These are phyloP conservation scores for Auricularia cornea DNA, from an alignment of 768 basidiomycete genomes.

Conservation along the genomic window DNA sequence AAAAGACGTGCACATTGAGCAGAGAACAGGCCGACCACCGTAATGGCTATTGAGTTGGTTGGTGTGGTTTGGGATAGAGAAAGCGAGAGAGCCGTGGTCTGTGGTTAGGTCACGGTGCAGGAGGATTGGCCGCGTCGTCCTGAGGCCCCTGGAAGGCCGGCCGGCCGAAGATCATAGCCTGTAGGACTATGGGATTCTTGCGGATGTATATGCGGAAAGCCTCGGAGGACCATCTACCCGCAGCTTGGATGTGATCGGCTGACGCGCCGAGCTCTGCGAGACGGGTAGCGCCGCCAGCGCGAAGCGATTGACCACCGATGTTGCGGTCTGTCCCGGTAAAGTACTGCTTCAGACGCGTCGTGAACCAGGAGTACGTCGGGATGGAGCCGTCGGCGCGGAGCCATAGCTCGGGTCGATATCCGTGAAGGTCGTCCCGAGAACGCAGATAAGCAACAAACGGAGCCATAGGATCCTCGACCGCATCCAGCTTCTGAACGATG, in stretches of 20 bases:
- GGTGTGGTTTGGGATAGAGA: no score
- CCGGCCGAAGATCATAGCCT: neutral
- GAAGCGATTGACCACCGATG: constrained; percentile 3
- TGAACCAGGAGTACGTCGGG: constrained; percentile 3
- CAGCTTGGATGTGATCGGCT: constrained; percentile 1
- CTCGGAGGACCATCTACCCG: constrained; percentile 5
- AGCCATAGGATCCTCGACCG: neutral
- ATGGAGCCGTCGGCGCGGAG: constrained; percentile 1
- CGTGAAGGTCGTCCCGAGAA: constrained; percentile 2
- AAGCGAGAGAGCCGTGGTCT: no score
- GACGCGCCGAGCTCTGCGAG: constrained; percentile 1
- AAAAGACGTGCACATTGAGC: no score
- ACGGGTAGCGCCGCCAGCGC: constrained; percentile 2
- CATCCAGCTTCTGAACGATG: neutral
- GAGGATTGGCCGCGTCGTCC: no score
- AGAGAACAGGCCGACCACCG: no score
- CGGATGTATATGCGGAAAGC: constrained; percentile 24
- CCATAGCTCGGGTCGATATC: constrained; percentile 2
- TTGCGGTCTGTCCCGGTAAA: neutral
- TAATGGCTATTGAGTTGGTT: no score
- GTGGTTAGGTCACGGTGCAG: no score
- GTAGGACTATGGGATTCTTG: constrained; percentile 16
- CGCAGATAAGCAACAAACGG: neutral
- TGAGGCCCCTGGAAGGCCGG: constrained; percentile 1
- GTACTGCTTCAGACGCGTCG: neutral